Conservation (phyloP, 345 rosid species). For the Aethionema arabicum region DNA sequence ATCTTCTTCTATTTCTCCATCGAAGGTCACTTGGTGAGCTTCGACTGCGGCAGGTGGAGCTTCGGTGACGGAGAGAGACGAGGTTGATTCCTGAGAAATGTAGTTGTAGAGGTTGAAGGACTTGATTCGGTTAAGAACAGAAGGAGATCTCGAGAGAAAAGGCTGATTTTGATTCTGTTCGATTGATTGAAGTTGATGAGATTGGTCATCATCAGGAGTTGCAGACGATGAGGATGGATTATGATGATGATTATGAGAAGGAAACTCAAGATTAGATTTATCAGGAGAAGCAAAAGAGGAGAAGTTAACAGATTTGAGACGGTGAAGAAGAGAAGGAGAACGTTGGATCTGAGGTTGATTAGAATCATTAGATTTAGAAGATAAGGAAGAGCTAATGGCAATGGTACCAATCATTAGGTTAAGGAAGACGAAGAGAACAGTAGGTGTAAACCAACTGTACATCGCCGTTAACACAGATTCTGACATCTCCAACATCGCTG, state of each 20-base stretch:
- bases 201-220: slow-evolving; percentile 25
- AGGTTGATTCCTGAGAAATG: slow-evolving; percentile 50
- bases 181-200: slow-evolving; percentile 20
- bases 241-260: neutral
- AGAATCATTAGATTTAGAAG: slow-evolving; percentile 37
- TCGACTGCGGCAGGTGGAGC: slow-evolving; percentile 6
- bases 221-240: slow-evolving; percentile 1
- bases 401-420: slow-evolving; percentile 76
- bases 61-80: neutral
- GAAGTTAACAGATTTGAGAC: slow-evolving; percentile 66
- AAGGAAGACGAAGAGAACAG: slow-evolving; percentile 71
- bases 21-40: slow-evolving; percentile 17
- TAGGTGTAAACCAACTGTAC: slow-evolving; percentile 77
- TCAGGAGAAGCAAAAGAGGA: slow-evolving; percentile 42
- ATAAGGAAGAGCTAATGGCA: slow-evolving; percentile 54
- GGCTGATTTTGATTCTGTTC: slow-evolving; percentile 36
- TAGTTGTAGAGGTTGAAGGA: slow-evolving; percentile 59
- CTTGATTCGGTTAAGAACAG: slow-evolving; percentile 60
- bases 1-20: slow-evolving; percentile 6
- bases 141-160: slow-evolving; percentile 56
- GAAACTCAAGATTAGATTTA: slow-evolving; percentile 44
- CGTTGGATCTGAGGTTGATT: slow-evolving; percentile 40
- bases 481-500: slow-evolving; percentile 48
- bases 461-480: slow-evolving; percentile 62
- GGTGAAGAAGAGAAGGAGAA: slow-evolving; percentile 70